A percentile compares a stretch with the other conserved stretches of the same genome.
Evolutionary conservation across 2,329 filamentous ascomycete genomes (phyloP).

Genomic region (Microdochium paspali): DNA sequence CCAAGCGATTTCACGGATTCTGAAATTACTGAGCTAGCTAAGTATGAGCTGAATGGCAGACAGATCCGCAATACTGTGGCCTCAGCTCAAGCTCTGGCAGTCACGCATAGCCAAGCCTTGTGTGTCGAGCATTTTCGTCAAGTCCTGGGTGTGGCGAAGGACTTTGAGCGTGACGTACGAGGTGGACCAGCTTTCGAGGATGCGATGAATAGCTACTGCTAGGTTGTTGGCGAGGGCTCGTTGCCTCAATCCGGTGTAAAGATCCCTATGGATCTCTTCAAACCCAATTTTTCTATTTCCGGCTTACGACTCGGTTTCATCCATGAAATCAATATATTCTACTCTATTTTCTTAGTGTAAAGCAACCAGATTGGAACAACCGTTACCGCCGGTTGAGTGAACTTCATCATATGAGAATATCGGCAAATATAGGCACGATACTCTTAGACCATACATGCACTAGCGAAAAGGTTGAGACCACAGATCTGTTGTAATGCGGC

Average conservation of each 20-base stretch:
- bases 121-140: constrained; percentile 72
- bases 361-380: too few relatives aligned
- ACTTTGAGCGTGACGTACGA: constrained; percentile 75
- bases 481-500: too few relatives aligned
- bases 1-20: not conserved
- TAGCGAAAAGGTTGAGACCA: too few relatives aligned
- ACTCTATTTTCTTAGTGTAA: too few relatives aligned
- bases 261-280: not conserved
- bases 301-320: too few relatives aligned
- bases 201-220: constrained; percentile 74
- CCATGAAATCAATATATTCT: too few relatives aligned
- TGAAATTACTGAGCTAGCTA: not conserved
- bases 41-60: not conserved
- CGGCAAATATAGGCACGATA: too few relatives aligned
- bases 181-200: constrained; percentile 74
- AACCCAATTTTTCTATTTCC: too few relatives aligned
- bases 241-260: not conserved
- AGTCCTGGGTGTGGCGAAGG: constrained; percentile 75
- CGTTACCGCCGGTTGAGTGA: too few relatives aligned
- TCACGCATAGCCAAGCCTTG: constrained; percentile 62
- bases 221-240: too few relatives aligned
- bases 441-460: too few relatives aligned
- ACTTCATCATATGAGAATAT: too few relatives aligned
- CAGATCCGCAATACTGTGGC: not conserved
- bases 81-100: constrained; percentile 10